Percentiles rank a stretch among this genome's conserved stretches.
Evolutionary conservation across 2,329 filamentous ascomycete species (phyloP).

Genomic region (Botrytis aclada): DNA sequence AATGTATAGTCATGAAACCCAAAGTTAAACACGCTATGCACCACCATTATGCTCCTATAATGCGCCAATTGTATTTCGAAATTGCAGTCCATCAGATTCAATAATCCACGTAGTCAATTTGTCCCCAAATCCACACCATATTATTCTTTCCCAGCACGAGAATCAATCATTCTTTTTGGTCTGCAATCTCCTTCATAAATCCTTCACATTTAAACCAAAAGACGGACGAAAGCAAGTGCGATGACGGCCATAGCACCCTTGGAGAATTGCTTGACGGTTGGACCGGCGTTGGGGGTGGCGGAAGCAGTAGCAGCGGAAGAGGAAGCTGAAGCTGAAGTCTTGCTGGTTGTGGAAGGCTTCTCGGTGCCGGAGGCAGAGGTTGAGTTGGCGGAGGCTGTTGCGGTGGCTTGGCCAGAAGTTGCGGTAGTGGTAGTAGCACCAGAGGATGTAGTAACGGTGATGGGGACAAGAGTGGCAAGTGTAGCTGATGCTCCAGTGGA

Average conservation of each 20-base stretch:
- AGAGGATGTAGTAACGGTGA: conserved; percentile 2
- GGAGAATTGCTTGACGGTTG: conserved; percentile 13
- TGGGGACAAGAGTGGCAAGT: not conserved
- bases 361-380: not conserved
- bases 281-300: conserved; percentile 6
- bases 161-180: not conserved
- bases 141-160: not conserved
- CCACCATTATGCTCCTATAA: conserved; percentile 5
- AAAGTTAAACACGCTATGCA: conserved; percentile 13
- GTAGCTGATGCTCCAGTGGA: not conserved
- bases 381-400: not conserved
- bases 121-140: not conserved
- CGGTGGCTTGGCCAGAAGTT: not conserved
- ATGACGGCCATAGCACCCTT: conserved; percentile 17
- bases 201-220: not conserved
- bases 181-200: not conserved
- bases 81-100: not conserved
- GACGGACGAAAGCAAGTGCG: conserved; percentile 15
- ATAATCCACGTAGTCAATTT: conserved; percentile 3
- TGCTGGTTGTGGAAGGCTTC: conserved; percentile 1
- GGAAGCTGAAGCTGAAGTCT: not conserved
- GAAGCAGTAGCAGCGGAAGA: conserved; percentile 5
- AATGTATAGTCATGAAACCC: conserved; percentile 6
- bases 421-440: not conserved
- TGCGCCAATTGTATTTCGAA: conserved; percentile 4